phyloP scores from a whole-genome alignment of 495 filamentous ascomycete species.

The Amorphotheca resinae region DNA sequence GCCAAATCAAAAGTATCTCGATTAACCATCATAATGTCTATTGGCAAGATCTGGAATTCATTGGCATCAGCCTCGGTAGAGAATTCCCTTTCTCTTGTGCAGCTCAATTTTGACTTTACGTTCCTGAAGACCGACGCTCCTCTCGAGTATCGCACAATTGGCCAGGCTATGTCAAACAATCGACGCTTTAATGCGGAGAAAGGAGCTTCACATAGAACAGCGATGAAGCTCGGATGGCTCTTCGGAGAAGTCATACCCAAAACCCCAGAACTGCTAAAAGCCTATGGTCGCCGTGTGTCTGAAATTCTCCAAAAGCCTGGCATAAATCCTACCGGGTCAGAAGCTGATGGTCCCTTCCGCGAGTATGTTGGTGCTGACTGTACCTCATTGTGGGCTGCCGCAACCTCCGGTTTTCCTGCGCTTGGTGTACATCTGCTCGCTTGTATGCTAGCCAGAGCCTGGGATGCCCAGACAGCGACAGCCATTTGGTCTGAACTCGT shows the following conservation, averaged over 20 bases:
- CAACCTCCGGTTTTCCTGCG: conserved; percentile 25
- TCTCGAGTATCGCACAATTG: neutral
- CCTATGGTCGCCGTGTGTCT: conserved; percentile 27
- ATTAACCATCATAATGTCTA: too few species aligned
- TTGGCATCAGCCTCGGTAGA: neutral
- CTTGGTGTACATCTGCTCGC: conserved; percentile 26
- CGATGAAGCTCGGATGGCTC: neutral
- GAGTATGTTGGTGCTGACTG: conserved; percentile 21
- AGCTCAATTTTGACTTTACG: neutral
- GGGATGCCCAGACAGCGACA: conserved; percentile 23
- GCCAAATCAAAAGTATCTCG: too few species aligned
- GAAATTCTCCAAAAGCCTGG: conserved; percentile 22
- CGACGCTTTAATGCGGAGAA: neutral
- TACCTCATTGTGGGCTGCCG: conserved; percentile 30
- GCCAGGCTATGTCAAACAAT: neutral
- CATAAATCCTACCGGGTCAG: conserved; percentile 4
- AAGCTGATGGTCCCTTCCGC: conserved; percentile 6
- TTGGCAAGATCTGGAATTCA: neutral
- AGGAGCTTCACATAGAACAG: neutral
- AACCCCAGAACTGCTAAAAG: conserved; percentile 18
- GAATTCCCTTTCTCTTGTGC: neutral
- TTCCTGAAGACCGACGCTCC: neutral
- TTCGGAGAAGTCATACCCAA: neutral
- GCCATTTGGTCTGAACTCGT: conserved; percentile 25
- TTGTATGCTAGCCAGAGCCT: conserved; percentile 28